Base-by-base conservation (phyloP, 2,329 filamentous ascomycete species). In the Aspergillus ochraceus region DNA sequence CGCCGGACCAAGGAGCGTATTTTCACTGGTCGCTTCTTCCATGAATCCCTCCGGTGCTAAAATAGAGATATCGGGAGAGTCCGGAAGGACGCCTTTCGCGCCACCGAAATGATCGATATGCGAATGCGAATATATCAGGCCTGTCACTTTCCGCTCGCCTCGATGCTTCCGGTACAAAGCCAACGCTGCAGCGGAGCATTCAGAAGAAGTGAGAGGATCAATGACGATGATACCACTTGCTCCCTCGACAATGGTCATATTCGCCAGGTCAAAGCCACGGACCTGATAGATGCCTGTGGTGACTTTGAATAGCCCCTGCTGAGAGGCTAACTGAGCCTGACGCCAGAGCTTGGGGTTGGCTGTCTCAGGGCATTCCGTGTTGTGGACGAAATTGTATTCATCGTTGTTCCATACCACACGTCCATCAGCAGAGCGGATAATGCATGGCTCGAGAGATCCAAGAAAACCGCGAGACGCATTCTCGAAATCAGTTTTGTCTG, bases 191-290 rank as follows among this genome's bases (percentile, higher is more conserved):
- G 63, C 62, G 3, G 73, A 76, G 30, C 69, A 72, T 63, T 80
- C 77, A 17, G 60, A 60, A 0, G 73, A 77, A 3, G 70, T 72
- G 4, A 80, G 64, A 6, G 71, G 70, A 60, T 80, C 78, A 49
- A 80, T 72, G 19, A 79, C 64, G 51, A 80, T 71, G 54, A 79
- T 64, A 6, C 76, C 74, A 52, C 66, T 65, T 14, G 70, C 62
- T n/a, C 69, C 70, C 61, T 79, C 74, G 1, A 79, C 64, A 50
- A 80, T 64, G 11, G 74, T 79, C 65, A 77, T 77, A 62, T 80
- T 77, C 26, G 76, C 73, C 9, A 80, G 50, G 58, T 80, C 78
- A 14, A 78, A 66, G 4, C 72, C 77, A 32, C 76, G 75, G 12
- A 79, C 64, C 63, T 80, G 77, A 59, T 78, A 79, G 14, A 80